A percentile compares a stretch with the other conserved stretches of the same genome.
Evolutionary conservation across 352 stramenopile genomes (phyloP).

Genomic region (Globisporangium carolinianum): DNA sequence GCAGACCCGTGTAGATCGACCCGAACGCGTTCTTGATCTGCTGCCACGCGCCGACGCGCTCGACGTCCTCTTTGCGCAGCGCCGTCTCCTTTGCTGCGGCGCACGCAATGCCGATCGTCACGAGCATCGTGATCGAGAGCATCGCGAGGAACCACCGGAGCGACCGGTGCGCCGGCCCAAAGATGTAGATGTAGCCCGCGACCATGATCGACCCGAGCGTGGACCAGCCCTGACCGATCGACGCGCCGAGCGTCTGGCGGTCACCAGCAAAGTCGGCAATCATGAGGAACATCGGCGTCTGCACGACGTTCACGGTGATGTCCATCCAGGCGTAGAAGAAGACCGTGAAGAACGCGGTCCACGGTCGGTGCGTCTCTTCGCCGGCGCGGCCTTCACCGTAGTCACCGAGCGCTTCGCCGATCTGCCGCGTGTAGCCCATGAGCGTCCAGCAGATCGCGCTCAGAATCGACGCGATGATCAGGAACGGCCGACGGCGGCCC

Average conservation of each 20-base stretch:
- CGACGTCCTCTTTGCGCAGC: slow-evolving; percentile 13
- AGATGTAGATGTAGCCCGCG: slow-evolving; percentile 63
- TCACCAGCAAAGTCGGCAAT: slow-evolving; percentile 72
- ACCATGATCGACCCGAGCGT: slow-evolving; percentile 58
- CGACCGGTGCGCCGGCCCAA: slow-evolving; percentile 56
- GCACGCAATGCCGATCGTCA: slow-evolving; percentile 43
- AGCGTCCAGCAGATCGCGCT: slow-evolving; percentile 57
- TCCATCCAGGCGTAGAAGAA: slow-evolving; percentile 83
- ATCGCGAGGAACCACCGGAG: slow-evolving; percentile 62
- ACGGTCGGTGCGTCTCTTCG: slow-evolving; percentile 17
- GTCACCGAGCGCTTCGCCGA: slow-evolving; percentile 56
- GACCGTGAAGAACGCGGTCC: slow-evolving; percentile 50
- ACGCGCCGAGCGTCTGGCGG: slow-evolving; percentile 49
- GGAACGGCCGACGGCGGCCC: slow-evolving; percentile 54
- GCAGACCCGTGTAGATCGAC: slow-evolving; percentile 38
- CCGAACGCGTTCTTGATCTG: slow-evolving; percentile 31
- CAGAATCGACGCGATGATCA: slow-evolving; percentile 49
- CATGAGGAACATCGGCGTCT: slow-evolving; percentile 60
- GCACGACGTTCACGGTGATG: slow-evolving; percentile 71
- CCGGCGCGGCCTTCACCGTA: slow-evolving; percentile 9
- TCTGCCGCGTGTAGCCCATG: slow-evolving; percentile 61
- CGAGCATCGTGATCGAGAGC: slow-evolving; percentile 58
- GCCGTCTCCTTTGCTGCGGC: slow-evolving; percentile 44
- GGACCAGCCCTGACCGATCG: slow-evolving; percentile 56
- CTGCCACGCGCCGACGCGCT: slow-evolving; percentile 11